Base-by-base conservation (phyloP, 148 eudicot genomes). In the Hydrangea macrophylla region DNA sequence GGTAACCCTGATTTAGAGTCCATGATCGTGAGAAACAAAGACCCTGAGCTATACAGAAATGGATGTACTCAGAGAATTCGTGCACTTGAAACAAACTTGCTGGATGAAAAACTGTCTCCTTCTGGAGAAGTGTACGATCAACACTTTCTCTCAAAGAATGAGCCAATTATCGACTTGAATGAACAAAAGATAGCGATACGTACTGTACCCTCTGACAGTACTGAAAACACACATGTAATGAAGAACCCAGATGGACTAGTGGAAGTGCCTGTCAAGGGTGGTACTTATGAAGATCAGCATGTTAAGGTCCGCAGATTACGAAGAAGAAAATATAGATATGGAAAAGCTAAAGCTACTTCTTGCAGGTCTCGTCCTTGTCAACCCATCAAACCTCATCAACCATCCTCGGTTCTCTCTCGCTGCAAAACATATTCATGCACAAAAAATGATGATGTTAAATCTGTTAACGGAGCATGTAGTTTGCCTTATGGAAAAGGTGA, bases 21-120 rank as follows among this genome's bases (percentile, higher is more conserved):
- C 59, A 58, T 76, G 32, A 71, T 54, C 22, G 32, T 67, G 54
- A 68, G 58, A 70, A 70, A 54, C 68, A 57, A 55, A 28, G 81
- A 74, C 64, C 68, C 81, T 25, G 79, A 84, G 54, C 36, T 61
- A 36, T 74, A 67, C 55, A 79, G 65, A 68, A 78, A 80, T 71
- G 81, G 84, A 55, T 75, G 69, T 57, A 62, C 84, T n/a, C 80
- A 78, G 53, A 80, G 78, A 76, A 50, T 71, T 51, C 74, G 79
- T 42, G 83, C 88, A 62, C 64, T 77, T 57, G 81, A 71, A 56
- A 64, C 60, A 22, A 67, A 70, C 20, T 58, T 55, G 64, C 37
- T 60, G 53, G 63, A 68, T 53, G 71, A 65, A 45, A 68, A 53
- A 17, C 28, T 32, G 22, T n/a, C n/a, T n/a, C 58, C 64, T 31